These are phyloP conservation scores for Phytophthora tentaculata DNA, from an alignment of 352 stramenopile species.

Conservation along the genomic window DNA sequence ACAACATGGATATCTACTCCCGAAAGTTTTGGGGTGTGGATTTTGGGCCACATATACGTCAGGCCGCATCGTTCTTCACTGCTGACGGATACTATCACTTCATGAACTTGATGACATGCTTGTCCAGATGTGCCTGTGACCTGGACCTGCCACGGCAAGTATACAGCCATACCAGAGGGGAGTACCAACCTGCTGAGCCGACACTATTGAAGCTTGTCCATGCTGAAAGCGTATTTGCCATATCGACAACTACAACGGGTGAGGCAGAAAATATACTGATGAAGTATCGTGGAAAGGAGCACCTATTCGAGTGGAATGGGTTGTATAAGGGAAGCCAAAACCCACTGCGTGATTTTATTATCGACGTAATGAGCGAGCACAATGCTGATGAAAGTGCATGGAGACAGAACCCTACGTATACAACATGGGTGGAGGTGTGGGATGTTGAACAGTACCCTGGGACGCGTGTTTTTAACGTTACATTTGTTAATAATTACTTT, in stretches of 20 bases:
- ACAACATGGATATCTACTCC: neutral
- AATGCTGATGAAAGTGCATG: slow-evolving; percentile 10
- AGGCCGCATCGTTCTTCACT: slow-evolving; percentile 41
- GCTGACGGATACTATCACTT: slow-evolving; percentile 34
- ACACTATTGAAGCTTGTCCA: slow-evolving; percentile 21
- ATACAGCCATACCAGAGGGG: slow-evolving; percentile 1
- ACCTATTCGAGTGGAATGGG: slow-evolving; percentile 5
- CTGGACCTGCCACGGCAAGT: slow-evolving; percentile 16
- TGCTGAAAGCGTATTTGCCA: slow-evolving; percentile 15
- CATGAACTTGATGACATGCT: slow-evolving; percentile 39
- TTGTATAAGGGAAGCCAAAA: neutral
- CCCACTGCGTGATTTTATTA: slow-evolving; percentile 4
- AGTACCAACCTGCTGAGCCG: slow-evolving; percentile 5
- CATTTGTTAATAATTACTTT: slow-evolving; percentile 25
- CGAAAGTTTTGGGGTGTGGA: slow-evolving; percentile 11
- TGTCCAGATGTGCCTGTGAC: slow-evolving; percentile 27
- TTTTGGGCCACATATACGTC: slow-evolving; percentile 18
- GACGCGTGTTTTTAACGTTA: neutral
- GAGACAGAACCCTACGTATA: slow-evolving; percentile 4
- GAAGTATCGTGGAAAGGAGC: slow-evolving; percentile 28
- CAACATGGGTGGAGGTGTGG: slow-evolving; percentile 9
- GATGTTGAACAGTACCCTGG: neutral
- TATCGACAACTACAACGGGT: slow-evolving; percentile 18
- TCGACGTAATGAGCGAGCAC: slow-evolving; percentile 4
- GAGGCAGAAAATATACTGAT: slow-evolving; percentile 20